A percentile compares a stretch with the other conserved stretches of the same genome.
These are phyloP conservation scores for Boletus tylopilopsis DNA, from an alignment of 768 basidiomycete species.

Conservation along the genomic window DNA sequence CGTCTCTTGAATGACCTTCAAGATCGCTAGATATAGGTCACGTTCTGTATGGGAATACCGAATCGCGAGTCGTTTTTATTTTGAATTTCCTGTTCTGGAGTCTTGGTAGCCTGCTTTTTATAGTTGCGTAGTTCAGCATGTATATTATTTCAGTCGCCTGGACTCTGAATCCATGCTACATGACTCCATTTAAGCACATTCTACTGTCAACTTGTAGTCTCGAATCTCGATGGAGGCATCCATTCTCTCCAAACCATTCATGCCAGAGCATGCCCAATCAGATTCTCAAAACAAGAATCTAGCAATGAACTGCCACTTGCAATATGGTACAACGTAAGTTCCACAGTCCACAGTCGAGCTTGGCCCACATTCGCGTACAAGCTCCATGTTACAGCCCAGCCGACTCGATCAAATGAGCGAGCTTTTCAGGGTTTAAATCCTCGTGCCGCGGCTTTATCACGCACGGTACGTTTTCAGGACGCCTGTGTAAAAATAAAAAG, in stretches of 20 bases:
- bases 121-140: constrained; percentile 11
- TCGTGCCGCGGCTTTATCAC: constrained; percentile 7
- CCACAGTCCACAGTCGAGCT: background rate
- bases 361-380: background rate
- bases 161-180: background rate
- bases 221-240: background rate
- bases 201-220: too few relatives aligned
- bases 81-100: background rate
- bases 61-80: background rate
- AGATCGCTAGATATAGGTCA: constrained; percentile 31
- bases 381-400: background rate
- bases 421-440: constrained; percentile 6
- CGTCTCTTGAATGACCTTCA: constrained; percentile 65
- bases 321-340: background rate
- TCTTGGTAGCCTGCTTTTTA: constrained; percentile 3
- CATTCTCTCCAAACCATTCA: background rate
- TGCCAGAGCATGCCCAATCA: background rate
- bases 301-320: background rate
- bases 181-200: too few relatives aligned
- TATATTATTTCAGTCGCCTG: constrained; percentile 21
- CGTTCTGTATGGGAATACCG: background rate
- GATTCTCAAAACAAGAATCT: background rate
- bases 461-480: constrained; percentile 11
- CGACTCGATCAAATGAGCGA: constrained; percentile 9
- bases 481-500: constrained; percentile 1